phyloP scores from a whole-genome alignment of 192 early-diverging fungal genomes.

The Haplosporangium gracile region DNA sequence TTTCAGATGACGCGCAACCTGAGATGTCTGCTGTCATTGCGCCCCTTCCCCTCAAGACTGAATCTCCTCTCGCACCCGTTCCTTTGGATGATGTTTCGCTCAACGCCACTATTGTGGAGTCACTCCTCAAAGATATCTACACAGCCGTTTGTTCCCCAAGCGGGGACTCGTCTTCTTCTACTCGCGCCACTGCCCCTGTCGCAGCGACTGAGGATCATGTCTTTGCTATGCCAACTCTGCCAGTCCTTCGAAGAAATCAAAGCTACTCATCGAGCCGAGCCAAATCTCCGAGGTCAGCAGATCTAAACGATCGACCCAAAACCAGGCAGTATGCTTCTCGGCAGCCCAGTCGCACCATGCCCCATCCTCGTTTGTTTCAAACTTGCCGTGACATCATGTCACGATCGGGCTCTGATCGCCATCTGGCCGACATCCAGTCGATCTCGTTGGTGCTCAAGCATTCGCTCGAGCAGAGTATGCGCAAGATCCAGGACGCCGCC shows the following conservation, averaged over 20 bases:
- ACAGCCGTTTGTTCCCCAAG: background rate
- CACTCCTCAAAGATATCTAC: background rate
- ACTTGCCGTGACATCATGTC: slow-evolving; percentile 43
- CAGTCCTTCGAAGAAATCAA: background rate
- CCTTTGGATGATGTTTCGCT: background rate
- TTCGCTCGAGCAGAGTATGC: slow-evolving; percentile 27
- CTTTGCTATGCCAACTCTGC: slow-evolving; percentile 21
- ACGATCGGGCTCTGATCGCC: slow-evolving; percentile 2
- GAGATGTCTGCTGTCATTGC: background rate
- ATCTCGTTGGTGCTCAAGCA: slow-evolving; percentile 35
- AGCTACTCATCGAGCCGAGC: background rate
- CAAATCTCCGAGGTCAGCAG: background rate
- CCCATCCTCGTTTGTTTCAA: slow-evolving; percentile 25
- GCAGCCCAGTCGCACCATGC: slow-evolving; percentile 5
- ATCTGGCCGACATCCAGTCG: slow-evolving; percentile 1
- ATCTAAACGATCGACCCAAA: background rate
- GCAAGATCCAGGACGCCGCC: slow-evolving; percentile 6
- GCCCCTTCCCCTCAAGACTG: background rate
- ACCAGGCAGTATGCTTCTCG: background rate
- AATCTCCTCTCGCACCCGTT: background rate
- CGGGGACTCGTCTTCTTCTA: background rate
- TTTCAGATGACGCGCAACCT: slow-evolving; percentile 7
- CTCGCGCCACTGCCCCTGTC: background rate
- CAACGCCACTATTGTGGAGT: background rate
- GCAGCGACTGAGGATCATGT: background rate